Conservation (phyloP, 257 asterid genomes). For the Solanum dulcamara region DNA sequence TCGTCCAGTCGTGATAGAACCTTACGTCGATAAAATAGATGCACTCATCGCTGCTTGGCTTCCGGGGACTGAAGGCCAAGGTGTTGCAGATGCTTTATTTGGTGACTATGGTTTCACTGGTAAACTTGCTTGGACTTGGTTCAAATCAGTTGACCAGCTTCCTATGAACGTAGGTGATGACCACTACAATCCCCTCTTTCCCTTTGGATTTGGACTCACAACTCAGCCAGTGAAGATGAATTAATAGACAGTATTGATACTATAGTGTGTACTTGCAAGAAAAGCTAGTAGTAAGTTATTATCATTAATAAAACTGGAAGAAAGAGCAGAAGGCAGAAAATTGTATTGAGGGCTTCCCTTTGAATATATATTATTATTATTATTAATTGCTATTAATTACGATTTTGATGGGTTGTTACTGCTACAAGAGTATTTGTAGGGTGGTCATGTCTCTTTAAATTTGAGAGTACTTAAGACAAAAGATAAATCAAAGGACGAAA, state of each 20-base stretch:
- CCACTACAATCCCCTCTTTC: slow-evolving; percentile 1
- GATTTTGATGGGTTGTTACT: background rate
- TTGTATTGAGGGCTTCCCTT: no score
- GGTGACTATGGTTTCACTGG: background rate
- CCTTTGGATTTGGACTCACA: slow-evolving; percentile 5
- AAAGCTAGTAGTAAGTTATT: background rate
- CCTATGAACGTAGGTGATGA: slow-evolving; percentile 8
- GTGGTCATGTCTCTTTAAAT: no score
- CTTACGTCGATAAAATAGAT: background rate
- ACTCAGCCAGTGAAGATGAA: background rate
- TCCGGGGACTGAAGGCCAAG: slow-evolving; percentile 6
- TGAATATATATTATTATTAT: background rate
- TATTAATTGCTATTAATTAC: background rate
- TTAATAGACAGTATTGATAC: background rate
- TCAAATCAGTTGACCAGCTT: background rate
- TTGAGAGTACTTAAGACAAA: no score
- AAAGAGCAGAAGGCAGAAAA: no score
- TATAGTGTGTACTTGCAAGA: no score
- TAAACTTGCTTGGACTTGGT: background rate
- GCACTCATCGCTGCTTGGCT: background rate
- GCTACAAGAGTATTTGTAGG: no score
- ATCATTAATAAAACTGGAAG: background rate
- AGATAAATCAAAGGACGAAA: no score
- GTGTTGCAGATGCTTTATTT: background rate
- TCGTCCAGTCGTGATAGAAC: background rate